A percentile compares a stretch with the other conserved stretches of the same genome.
These are phyloP conservation scores for Claviceps digitariae DNA, from an alignment of 2,329 filamentous ascomycete species.

Conservation along the genomic window DNA sequence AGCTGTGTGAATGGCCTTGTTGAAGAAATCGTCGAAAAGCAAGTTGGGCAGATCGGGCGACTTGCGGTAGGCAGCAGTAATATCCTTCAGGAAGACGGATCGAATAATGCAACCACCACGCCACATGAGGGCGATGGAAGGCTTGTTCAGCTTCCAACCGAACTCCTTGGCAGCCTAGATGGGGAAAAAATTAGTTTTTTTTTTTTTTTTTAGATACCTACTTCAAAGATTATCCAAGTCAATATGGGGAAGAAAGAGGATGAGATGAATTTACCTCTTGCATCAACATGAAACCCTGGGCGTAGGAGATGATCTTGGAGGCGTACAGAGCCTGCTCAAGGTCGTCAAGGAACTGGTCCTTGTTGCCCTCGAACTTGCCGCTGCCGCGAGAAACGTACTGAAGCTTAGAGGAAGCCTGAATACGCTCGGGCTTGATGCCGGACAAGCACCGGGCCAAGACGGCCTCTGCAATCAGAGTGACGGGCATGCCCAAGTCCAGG, in stretches of 20 bases:
- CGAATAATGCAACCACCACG: slow-evolving; percentile 99
- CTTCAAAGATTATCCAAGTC: neutral
- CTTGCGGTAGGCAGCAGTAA: slow-evolving; percentile 90
- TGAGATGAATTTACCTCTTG: slow-evolving; percentile 58
- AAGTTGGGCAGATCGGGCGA: slow-evolving; percentile 95
- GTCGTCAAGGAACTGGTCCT: slow-evolving; percentile 86
- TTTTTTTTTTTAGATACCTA: neutral
- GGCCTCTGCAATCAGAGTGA: slow-evolving; percentile 93
- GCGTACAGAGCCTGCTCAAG: slow-evolving; percentile 98
- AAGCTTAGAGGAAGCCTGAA: slow-evolving; percentile 66
- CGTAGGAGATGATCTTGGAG: slow-evolving; percentile 99
- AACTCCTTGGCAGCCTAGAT: slow-evolving; percentile 83
- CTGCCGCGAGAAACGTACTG: slow-evolving; percentile 55
- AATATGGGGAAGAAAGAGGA: neutral
- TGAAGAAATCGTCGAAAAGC: slow-evolving; percentile 99
- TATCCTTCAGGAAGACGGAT: slow-evolving; percentile 99
- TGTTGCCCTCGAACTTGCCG: slow-evolving; percentile 73
- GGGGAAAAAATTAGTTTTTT: neutral
- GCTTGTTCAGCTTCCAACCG: slow-evolving; percentile 99
- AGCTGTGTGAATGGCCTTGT: slow-evolving; percentile 94
- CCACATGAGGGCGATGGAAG: slow-evolving; percentile 99
- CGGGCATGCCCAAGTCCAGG: slow-evolving; percentile 94
- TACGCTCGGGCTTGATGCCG: slow-evolving; percentile 86
- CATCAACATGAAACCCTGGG: slow-evolving; percentile 99
- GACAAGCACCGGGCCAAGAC: slow-evolving; percentile 92